A percentile compares a stretch with the other conserved stretches of the same genome.
Conservation (phyloP, 2,329 filamentous ascomycete genomes). For the Penicillium sp. region DNA sequence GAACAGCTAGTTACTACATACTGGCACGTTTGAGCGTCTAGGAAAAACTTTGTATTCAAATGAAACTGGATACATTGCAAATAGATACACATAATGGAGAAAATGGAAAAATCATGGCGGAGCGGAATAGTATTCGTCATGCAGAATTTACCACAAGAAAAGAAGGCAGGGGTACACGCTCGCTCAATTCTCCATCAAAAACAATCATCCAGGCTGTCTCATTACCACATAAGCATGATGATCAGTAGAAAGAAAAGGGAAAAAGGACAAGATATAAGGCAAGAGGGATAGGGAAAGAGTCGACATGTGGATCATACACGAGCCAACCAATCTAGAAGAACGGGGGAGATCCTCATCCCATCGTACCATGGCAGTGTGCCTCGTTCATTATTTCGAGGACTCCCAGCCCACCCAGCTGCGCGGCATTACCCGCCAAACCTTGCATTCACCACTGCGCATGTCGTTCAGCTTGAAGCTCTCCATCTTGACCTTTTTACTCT, state of each 20-base stretch:
- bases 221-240: constrained; percentile 27
- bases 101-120: constrained; percentile 12
- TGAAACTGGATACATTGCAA: constrained; percentile 19
- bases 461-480: constrained; percentile 96
- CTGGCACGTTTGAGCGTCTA: background rate
- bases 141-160: constrained; percentile 23
- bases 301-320: constrained; percentile 24
- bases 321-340: constrained; percentile 19
- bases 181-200: constrained; percentile 29
- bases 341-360: constrained; percentile 12
- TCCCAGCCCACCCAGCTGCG: constrained; percentile 92
- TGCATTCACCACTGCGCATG: constrained; percentile 88
- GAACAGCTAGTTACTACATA: background rate
- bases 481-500: constrained; percentile 89
- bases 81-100: constrained; percentile 23
- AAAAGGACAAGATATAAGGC: constrained; percentile 5
- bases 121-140: constrained; percentile 21
- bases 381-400: constrained; percentile 21
- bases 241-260: constrained; percentile 6
- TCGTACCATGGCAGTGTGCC: background rate
- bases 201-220: constrained; percentile 19
- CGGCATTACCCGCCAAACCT: constrained; percentile 95
- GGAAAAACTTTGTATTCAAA: background rate
- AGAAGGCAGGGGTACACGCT: constrained; percentile 26
- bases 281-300: constrained; percentile 7